Base-by-base conservation (phyloP, 352 stramenopile genomes). In the Phytophthora idaei region DNA sequence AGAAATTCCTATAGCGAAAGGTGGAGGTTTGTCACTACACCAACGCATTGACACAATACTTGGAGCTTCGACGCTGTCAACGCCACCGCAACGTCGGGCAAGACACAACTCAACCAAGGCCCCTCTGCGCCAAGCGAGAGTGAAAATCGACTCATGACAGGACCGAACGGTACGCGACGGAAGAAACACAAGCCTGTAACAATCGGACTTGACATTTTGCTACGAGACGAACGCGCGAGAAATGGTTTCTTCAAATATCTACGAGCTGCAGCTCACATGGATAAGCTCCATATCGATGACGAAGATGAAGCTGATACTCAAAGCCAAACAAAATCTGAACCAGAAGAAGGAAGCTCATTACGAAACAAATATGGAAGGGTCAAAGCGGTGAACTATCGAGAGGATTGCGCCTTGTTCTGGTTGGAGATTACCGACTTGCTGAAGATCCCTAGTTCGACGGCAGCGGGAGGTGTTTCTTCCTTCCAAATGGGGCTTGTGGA, bases 321-420 rank as follows among this genome's bases (percentile, higher is more conserved):
- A 21, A 21, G 21, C 21, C 21, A 21, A 21, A 21, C 21, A 21
- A 21, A 21, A 21, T 21, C 21, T 21, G 21, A 21, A 21, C 21
- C 21, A 21, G 21, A 21, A 21, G 21, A 21, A 21, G 21, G 21
- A 21, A 21, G 21, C 21, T 21, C 21, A 21, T 21, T 21, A 21
- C 21, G 21, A 21, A 21, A 21, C 21, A 21, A 21, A 21, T 21
- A 21, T 21, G 21, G 21, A 21, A 21, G 21, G 21, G 21, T 21
- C 21, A 21, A 21, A 21, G 21, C 77, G 3, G 55, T 61, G 17
- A 73, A 88, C 68, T 88, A 86, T 50, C 73, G 79, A 5, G 73
- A 87, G 49, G 71, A 90, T 58, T 90, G 81, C 34, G 81, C 83
- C 8, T 48, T 90, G n/a, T 90, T 89, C 42, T 90, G 81, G 81